A percentile compares a stretch with the other conserved stretches of the same genome.
Evolutionary conservation across 2,329 filamentous ascomycete species (phyloP).

Genomic region (Sporothrix globosa): DNA sequence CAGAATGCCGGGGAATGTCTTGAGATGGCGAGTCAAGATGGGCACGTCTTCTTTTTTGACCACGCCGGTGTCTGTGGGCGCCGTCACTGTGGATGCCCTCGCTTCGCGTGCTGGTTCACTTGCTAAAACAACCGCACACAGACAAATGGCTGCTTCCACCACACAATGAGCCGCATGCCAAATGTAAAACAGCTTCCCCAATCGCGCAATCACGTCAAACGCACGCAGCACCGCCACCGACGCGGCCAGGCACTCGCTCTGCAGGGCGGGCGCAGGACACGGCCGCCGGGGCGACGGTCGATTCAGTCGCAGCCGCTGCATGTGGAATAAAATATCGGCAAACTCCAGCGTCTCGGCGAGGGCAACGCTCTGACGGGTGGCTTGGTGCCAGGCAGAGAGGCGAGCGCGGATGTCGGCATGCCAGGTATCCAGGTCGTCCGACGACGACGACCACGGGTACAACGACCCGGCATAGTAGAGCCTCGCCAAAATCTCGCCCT

Average conservation of each 20-base stretch:
- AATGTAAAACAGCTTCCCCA: constrained; percentile 28
- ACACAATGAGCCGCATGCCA: constrained; percentile 25
- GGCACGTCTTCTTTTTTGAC: not conserved
- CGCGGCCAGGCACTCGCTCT: not conserved
- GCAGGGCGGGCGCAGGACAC: not conserved
- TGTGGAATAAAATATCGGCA: constrained; percentile 16
- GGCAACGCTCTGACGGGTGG: constrained; percentile 19
- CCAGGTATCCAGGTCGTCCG: not conserved
- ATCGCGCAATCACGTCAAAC: constrained; percentile 20
- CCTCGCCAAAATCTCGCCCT: not conserved
- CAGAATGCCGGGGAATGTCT: constrained; percentile 22
- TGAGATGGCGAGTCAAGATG: constrained; percentile 20
- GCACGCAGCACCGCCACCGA: constrained; percentile 18
- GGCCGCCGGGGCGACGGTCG: constrained; percentile 8
- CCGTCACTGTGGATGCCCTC: not conserved
- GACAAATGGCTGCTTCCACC: constrained; percentile 13
- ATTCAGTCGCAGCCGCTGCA: constrained; percentile 8
- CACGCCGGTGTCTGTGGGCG: too few relatives aligned
- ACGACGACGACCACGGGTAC: not conserved
- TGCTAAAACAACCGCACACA: not conserved
- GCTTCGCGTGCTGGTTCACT: not conserved
- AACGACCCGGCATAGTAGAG: not conserved
- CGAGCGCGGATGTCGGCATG: not conserved
- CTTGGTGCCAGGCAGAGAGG: constrained; percentile 11
- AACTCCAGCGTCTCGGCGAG: constrained; percentile 20